Evolutionary conservation across 257 asterid genomes (phyloP), one percentile per base, ranked within the genome.

Genomic region (Solanum appendiculatum): DNA sequence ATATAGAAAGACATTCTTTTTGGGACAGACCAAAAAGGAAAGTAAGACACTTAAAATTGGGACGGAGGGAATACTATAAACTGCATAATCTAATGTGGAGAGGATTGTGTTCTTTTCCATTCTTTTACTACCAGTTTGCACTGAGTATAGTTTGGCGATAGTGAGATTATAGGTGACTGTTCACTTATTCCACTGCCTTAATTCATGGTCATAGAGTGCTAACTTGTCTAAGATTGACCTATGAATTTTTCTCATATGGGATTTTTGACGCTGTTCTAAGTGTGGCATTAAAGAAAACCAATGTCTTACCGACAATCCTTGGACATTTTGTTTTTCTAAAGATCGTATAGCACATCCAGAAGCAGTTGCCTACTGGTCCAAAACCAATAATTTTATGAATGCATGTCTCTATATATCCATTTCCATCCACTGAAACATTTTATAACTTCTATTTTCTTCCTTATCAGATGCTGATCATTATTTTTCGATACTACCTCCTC

Each of bases 201-300:
- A 37, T 73, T 37, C 82, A 73, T 21, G 51, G 5, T 36, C 23
- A 9, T 46, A 60, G 36, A 20, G 75, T 5, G 72, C 3, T 39
- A 87, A 87, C 0, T 39, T 90, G 56, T 69, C 83, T 11, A 9
- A 85, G 1, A 86, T 42, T 92, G 10, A 60, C 78, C 25, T 4
- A 87, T 36, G 89, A 70, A 1, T 89, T 88, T 86, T 21, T 3
- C 23, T 92, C 0, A 88, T 89, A 64, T 90, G 90, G 90, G 33
- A 73, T 31, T 93, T 27, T 86, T 89, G 80, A 40, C 20, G 78
- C 48, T 93, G 94, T 89, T 20, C 1, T 74, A n/a, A 21, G 4
- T 93, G 94, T 44, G 29, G 88, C 75, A 7, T 6, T 3, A 11
- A 31, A 25, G 94, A 93, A 82, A 90, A 93, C 51, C 89, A 81